These are phyloP conservation scores for Silene uniflora DNA, from an alignment of 148 eudicot species.

Conservation along the genomic window DNA sequence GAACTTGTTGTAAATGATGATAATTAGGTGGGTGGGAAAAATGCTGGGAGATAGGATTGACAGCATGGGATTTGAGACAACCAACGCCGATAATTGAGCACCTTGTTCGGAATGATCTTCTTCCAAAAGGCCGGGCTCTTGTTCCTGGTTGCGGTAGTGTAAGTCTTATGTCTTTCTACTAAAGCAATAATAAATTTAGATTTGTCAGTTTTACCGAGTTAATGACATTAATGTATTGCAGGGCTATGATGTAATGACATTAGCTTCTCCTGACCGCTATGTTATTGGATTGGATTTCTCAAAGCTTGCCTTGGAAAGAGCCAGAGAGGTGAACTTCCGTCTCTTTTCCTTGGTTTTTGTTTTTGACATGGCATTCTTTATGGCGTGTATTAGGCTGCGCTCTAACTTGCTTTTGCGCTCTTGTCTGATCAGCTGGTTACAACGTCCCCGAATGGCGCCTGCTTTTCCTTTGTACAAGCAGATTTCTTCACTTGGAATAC, in stretches of 20 bases:
- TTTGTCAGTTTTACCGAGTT: neutral
- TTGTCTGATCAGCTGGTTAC: conserved; percentile 48
- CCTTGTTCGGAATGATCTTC: conserved; percentile 48
- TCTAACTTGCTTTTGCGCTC: neutral
- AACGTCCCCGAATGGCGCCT: conserved; percentile 45
- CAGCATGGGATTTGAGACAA: conserved; percentile 79
- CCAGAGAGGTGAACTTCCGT: conserved; percentile 43
- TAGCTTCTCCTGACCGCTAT: conserved; percentile 66
- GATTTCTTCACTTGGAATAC: conserved; percentile 84
- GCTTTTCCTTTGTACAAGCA: conserved; percentile 45
- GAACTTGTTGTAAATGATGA: conserved; percentile 1
- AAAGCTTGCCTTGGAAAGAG: conserved; percentile 51
- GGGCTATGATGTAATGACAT: conserved; percentile 78
- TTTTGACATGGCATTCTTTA: neutral
- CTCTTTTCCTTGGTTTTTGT: neutral
- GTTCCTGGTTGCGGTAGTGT: conserved; percentile 92
- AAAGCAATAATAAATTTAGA: no score
- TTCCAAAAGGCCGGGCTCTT: conserved; percentile 70
- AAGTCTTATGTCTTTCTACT: conserved; percentile 29
- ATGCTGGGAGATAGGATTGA: conserved; percentile 67
- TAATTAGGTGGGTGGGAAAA: conserved; percentile 66
- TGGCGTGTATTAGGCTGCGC: neutral
- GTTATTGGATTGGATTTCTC: conserved; percentile 77
- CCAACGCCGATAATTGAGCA: conserved; percentile 67
- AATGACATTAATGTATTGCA: conserved; percentile 22